Evolutionary conservation across 148 eudicot species (phyloP), one percentile per base, ranked within the genome.

Genomic region (Cornus suecica): DNA sequence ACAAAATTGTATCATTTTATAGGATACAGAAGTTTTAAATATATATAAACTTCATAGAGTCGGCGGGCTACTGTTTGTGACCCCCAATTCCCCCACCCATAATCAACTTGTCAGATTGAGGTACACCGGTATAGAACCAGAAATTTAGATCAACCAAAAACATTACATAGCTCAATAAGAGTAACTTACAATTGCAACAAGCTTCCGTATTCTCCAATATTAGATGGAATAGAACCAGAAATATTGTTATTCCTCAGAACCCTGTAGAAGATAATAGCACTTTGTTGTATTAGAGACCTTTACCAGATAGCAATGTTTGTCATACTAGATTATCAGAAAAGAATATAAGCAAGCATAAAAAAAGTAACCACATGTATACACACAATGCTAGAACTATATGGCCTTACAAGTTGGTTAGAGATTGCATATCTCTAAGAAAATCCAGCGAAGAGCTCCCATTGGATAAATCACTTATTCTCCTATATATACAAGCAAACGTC

Each of bases 401-500:
- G 60, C 34, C 97, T 84, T 81, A 92, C 97, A 92, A 76, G 69
- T 80, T 65, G 51, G 29, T 56, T 73, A 92, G 72, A 45, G 92
- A 86, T 30, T 68, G 84, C 91, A 92, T 65, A 62, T 82, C 73
- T 26, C 65, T 79, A 14, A 88, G 72, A 71, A 92, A 89, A 0
- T 77, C 88, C 81, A 92, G 75, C 4, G 97, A 83, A 72, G 83
- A 82, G 83, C 86, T 85, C 69, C 87, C 81, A 84, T 90, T 92
- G 24, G 85, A 81, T 84, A 92, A 68, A 83, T 90, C 94, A 71
- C 88, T 86, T 84, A 92, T 84, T 80, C 92, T 90, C 97, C 97
- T 92, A 66, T 32, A 32, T 32, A 37, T 56, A 74, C 18, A n/a
- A 45, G 22, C 1, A 76, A 10, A 67, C 11, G 24, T 16, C 24